Base-by-base conservation (phyloP, 495 filamentous ascomycete genomes). In the Saxispiralis lemnorum region DNA sequence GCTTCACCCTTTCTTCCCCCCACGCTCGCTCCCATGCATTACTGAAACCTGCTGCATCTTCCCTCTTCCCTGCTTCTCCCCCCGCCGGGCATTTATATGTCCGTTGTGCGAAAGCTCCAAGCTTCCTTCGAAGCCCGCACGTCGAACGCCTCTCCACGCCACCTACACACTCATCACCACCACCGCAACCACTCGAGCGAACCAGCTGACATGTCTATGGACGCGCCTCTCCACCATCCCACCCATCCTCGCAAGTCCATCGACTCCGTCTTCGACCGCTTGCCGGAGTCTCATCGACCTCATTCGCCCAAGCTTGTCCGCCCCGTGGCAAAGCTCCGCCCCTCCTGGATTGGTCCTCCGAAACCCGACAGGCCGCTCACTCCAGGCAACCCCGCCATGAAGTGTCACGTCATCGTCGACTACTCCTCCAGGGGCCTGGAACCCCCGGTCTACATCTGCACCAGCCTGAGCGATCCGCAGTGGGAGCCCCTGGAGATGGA, bases 401-500 rank as follows among this genome's bases (percentile, higher is more conserved):
- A 46, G 39, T 44, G 48, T 20, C 41, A 44, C 12, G 61, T 73
- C 15, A 72, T 62, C 39, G 68, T 85, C 52, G 72, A 65, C 19
- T 77, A 75, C 54, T 59, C 63, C 43, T 70, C 70, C 41, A 61
- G 66, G 7, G 73, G 69, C 31, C 65, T 71, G 16, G 55, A 62
- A 36, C 71, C 77, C 31, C 76, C 78, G 6, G 57, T 84, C 43
- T 81, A 66, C 51, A 60, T 84, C 13, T 75, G 73, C 11, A 78
- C 75, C 13, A 72, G 73, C 14, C 74, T 83, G 55, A 74, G 73
- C 14, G 57, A 70, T 17, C 75, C 77, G 32, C 61, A 68, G 61
- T 83, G 79, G 79, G 54, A 71, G 28, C 65, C 68, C 3, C 50
- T 69, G 15, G 73, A 80, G 61, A 75, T 82, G 70, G 62, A 60